Conservation (phyloP, 2,329 filamentous ascomycete species). For the Elsinoe arachidis region DNA sequence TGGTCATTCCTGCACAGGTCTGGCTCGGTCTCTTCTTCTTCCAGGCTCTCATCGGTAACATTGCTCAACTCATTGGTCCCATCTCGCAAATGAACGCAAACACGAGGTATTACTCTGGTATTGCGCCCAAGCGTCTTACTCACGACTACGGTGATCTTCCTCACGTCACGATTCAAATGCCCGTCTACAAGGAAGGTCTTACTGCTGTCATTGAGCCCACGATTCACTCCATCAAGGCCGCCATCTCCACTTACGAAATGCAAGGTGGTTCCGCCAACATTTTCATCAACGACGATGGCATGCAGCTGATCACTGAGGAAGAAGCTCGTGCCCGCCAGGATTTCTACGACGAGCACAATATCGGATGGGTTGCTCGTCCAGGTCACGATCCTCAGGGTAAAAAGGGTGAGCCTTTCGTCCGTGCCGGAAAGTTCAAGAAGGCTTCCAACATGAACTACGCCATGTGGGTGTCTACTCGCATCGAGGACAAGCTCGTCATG, state of each 20-base stretch:
- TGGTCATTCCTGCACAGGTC: constrained; percentile 45
- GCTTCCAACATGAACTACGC: constrained; percentile 68
- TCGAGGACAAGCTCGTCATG: constrained; percentile 58
- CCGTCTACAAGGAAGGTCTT: constrained; percentile 37
- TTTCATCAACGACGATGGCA: constrained; percentile 60
- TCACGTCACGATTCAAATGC: constrained; percentile 47
- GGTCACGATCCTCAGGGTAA: constrained; percentile 44
- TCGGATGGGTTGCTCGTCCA: constrained; percentile 42
- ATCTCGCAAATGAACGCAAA: constrained; percentile 37
- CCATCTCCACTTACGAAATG: constrained; percentile 44
- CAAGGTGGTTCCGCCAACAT: constrained; percentile 58
- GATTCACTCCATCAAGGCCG: constrained; percentile 32
- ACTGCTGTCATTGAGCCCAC: constrained; percentile 32
- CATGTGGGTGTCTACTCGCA: constrained; percentile 52
- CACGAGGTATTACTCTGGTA: constrained; percentile 39
- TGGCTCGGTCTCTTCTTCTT: constrained; percentile 51
- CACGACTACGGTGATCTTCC: constrained; percentile 31
- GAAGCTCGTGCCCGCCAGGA: constrained; percentile 38
- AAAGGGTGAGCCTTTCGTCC: constrained; percentile 43
- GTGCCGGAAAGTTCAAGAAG: constrained; percentile 62
- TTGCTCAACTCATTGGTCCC: constrained; percentile 37
- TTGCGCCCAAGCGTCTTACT: constrained; percentile 32
- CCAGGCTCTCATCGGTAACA: constrained; percentile 35
- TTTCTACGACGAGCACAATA: constrained; percentile 43
- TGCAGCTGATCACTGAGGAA: constrained; percentile 49